A percentile compares a stretch with the other conserved stretches of the same genome.
phyloP scores from a whole-genome alignment of 768 basidiomycete species.

The Rhodotorula babjevae region DNA sequence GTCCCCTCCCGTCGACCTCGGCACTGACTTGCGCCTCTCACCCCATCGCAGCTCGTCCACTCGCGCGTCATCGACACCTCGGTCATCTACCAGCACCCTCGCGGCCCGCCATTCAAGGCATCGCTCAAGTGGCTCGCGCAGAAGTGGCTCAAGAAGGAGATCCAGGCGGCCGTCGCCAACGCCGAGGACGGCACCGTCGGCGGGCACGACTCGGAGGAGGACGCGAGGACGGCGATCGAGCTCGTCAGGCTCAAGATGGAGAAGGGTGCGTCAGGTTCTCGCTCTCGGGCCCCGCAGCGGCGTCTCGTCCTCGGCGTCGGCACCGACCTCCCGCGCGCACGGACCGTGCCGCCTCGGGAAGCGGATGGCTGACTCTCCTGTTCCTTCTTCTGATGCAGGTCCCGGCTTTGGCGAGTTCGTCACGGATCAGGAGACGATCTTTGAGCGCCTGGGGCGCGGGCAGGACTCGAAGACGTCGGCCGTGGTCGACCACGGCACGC shows the following conservation, averaged over 20 bases:
- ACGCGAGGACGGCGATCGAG: constrained; percentile 81
- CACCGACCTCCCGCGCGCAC: too few species aligned
- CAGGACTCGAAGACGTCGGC: constrained; percentile 49
- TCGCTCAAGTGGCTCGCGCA: constrained; percentile 95
- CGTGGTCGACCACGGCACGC: constrained; percentile 81
- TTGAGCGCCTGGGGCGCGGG: constrained; percentile 68
- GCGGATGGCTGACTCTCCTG: neutral
- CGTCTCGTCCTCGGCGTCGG: neutral
- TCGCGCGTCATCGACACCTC: constrained; percentile 88
- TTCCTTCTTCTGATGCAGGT: constrained; percentile 46
- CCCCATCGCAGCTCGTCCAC: constrained; percentile 57
- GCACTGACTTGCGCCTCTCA: too few species aligned
- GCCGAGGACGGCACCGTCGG: constrained; percentile 49
- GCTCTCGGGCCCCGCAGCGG: neutral
- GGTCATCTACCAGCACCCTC: constrained; percentile 81
- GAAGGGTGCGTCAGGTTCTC: constrained; percentile 53
- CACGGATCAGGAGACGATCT: constrained; percentile 77
- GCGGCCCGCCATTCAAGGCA: constrained; percentile 87
- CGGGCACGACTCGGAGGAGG: constrained; percentile 91
- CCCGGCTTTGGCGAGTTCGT: constrained; percentile 80
- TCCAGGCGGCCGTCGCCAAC: constrained; percentile 55
- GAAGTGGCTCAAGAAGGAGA: constrained; percentile 85
- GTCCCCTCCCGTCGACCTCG: neutral
- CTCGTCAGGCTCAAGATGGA: constrained; percentile 75
- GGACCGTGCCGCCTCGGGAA: too few species aligned